phyloP scores from a whole-genome alignment of 192 early-diverging fungal species.

The Coemansia umbellata region DNA sequence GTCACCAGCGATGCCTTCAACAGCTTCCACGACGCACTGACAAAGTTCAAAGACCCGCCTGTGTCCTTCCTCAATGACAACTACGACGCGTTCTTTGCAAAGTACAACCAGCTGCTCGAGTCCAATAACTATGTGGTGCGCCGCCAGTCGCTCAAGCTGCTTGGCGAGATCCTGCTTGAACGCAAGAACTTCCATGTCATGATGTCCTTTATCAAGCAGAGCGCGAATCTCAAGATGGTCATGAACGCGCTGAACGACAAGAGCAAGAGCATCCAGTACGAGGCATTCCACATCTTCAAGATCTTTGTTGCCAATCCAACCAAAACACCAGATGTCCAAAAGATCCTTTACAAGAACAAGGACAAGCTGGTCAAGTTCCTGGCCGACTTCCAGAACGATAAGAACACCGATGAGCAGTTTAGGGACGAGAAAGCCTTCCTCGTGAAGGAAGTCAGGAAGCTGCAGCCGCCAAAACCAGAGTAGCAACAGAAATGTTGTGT shows the following conservation, averaged over 20 bases:
- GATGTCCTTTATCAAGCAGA: slow-evolving; percentile 87
- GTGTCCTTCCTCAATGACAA: slow-evolving; percentile 82
- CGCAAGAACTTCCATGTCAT: slow-evolving; percentile 93
- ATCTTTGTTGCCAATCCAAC: slow-evolving; percentile 98
- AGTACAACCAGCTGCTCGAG: slow-evolving; percentile 75
- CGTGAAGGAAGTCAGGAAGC: slow-evolving; percentile 77
- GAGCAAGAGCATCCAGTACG: slow-evolving; percentile 98
- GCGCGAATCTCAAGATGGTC: slow-evolving; percentile 94
- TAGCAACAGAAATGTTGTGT: too few species aligned
- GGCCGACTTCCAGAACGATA: slow-evolving; percentile 90
- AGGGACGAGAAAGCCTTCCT: slow-evolving; percentile 98
- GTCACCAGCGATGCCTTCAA: slow-evolving; percentile 97
- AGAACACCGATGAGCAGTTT: slow-evolving; percentile 97
- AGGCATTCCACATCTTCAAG: slow-evolving; percentile 99
- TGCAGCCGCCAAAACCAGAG: slow-evolving; percentile 22
- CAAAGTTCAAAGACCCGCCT: slow-evolving; percentile 89
- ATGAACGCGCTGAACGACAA: slow-evolving; percentile 95
- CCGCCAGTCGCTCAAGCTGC: slow-evolving; percentile 95
- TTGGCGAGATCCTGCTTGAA: slow-evolving; percentile 96
- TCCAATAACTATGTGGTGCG: slow-evolving; percentile 98
- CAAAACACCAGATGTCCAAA: slow-evolving; percentile 87
- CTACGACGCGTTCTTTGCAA: slow-evolving; percentile 74
- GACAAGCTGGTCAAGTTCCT: slow-evolving; percentile 87
- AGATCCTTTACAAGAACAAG: slow-evolving; percentile 89
- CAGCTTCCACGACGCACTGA: slow-evolving; percentile 96